Evolutionary conservation across 2,329 filamentous ascomycete species (phyloP), one percentile per base, ranked within the genome.

Genomic region (Chrysosporium keratinophilum): DNA sequence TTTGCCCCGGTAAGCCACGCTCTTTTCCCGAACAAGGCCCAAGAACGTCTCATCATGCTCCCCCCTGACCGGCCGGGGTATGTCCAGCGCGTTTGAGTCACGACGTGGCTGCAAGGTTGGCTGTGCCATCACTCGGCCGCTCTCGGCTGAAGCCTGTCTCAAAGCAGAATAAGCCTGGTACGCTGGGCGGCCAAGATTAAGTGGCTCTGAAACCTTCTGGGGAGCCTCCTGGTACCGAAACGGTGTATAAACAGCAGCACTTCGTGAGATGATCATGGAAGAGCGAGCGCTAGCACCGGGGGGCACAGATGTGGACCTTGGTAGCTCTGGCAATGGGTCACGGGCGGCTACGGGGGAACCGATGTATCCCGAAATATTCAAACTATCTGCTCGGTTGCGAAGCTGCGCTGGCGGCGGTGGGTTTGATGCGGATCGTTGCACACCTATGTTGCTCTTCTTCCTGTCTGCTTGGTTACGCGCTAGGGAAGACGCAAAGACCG

Each of bases 101-200:
- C 42, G 35, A 7, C 40, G 34, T 12, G 44, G 39, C 17, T 47
- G 37, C 20, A 53, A 50, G 28, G 15, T 52, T 15, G 63, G 64
- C 45, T 69, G 67, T 39, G 68, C 65, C 67, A 74, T 70, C 41
- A 71, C 60, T 54, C 73, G 67, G 35, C 72, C 71, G 55, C 69
- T 74, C 44, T 72, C 71, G 5, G 66, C 67, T 43, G 68, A 70
- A 19, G 71, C 72, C 52, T 74, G 69, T 17, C 74, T 69, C 54
- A 76, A 60, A 31, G 69, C 72, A 19, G 72, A 74, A 57, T 76
- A 76, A 9, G 71, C 73, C 60, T 75, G 65, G 54, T 73, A 72
- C 20, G 71, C 71, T 3, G 73, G 72, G 15, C 68, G 67, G 40
- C 67, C 65, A 50, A 72, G 65, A 11, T 55, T 60, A 2, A 70